These are phyloP conservation scores for Arachis monticola DNA, from an alignment of 331 rosid genomes.

Conservation along the genomic window DNA sequence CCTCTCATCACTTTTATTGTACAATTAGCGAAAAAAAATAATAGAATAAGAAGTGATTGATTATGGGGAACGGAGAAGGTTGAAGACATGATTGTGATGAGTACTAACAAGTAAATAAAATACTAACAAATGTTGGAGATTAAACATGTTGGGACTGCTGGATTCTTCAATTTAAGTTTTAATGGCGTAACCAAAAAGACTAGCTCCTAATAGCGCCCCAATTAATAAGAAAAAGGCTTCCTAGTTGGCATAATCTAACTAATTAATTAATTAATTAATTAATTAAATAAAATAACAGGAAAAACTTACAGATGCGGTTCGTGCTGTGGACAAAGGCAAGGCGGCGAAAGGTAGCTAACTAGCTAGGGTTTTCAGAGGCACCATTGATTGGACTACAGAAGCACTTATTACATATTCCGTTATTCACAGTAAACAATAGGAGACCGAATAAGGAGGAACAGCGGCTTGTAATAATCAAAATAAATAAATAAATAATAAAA, in stretches of 20 bases:
- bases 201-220: background rate
- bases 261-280: too few species aligned
- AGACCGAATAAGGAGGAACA: background rate
- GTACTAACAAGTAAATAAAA: background rate
- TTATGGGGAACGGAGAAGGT: background rate
- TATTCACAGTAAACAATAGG: constrained; percentile 25
- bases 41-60: background rate
- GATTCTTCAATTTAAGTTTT: background rate
- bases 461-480: background rate
- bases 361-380: constrained; percentile 67
- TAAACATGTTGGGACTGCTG: background rate
- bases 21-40: constrained; percentile 2
- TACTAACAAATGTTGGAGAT: background rate
- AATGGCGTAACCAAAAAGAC: constrained; percentile 12
- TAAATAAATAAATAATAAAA: too few species aligned
- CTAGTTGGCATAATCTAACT: constrained; percentile 8
- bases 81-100: constrained; percentile 26
- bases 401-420: background rate
- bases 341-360: constrained; percentile 53
- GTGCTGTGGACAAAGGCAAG: background rate
- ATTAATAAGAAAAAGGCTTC: constrained; percentile 24
- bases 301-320: constrained; percentile 49
- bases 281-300: background rate
- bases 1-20: background rate
- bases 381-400: constrained; percentile 44